Evolutionary conservation across 805 yeast species (phyloP), one percentile per base, ranked within the genome.

Genomic region (Teunomyces panamensis): DNA sequence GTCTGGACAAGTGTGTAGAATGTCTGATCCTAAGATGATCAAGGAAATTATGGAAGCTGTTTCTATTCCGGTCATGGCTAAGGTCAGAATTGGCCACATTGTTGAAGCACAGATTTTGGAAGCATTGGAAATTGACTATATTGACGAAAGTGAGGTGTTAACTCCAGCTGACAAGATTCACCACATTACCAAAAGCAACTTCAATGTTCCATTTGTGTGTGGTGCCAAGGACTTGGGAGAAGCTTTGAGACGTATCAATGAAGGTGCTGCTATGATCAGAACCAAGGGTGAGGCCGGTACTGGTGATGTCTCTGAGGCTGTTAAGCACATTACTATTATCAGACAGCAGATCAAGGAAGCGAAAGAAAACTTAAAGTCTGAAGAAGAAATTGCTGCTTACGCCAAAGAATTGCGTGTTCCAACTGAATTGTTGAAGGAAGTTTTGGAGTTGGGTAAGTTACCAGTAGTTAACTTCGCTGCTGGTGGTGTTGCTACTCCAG

Each of bases 251-350:
- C 78, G 95, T 62, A 75, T 87, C 59, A 70, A 75, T 56, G 95
- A 87, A 67, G 94, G 94, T 55, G 92, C 94, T 32, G 91, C 92
- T 29, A 85, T 87, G 92, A 79, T 87, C 62, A 78, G 94, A 64
- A 84, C 94, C 54, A 87, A 87, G 69, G 95, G 95, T 56, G 95
- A 87, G 65, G 94, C 95, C 30, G 95, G 95, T 39, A 87, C 95
- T 33, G 95, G 95, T 47, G 94, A 87, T 65, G 82, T 87, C 45
- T 81, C 88, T 36, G 92, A 87, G 65, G 94, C 94, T 10, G 89
- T 87, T 49, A 79, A 75, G 59, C 95, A 87, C 65, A 83, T 87
- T 55, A 75, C 80, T 47, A 72, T 77, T 54, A 83, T 87, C 63
- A 77, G 73, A 50, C 60, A 67, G 44, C 80, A 86, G 58, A 83